Evolutionary conservation across 73 alveolate genomes (phyloP), one percentile per base, ranked within the genome.

Genomic region (Paramecium sonneborni): DNA sequence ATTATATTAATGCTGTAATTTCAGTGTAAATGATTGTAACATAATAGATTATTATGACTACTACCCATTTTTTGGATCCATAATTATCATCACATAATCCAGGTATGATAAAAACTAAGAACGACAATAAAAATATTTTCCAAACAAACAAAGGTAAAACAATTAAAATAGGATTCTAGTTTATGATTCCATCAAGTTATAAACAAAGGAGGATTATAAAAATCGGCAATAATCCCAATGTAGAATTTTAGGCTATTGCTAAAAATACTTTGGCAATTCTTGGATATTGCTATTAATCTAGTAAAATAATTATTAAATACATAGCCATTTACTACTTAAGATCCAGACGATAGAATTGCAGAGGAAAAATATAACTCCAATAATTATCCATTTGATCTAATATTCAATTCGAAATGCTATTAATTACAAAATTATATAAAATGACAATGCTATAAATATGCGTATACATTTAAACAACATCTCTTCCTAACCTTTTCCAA

Each of bases 241-340:
- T 72, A 72, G 86, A 72, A 38, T 72, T 72, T n/a, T 35, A 35
- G 1, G 86, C 55, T n/a, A 72, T 72, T 28, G 57, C 44, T 35
- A 72, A 38, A 28, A 72, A 28, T n/a, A 72, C 57, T 72, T 72
- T 35, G 32, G 86, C 86, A 34, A 72, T 72, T 72, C 86, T 72
- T 15, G 86, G 86, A 38, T 72, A 72, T 37, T 72, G 23, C 57
- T 72, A 18, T 35, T 72, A 10, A 72, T 34, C 86, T 62, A 62
- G 39, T 72, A 72, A 72, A 72, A 72, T 72, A 72, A 10, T 35
- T 72, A 72, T 38, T 38, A 72, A 72, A 30, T 72, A 72, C 86
- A 72, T 72, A 67, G 48, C 84, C 84, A 67, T 30, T 30, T 30
- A 12, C 46, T 67, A 5, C 84, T 30, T 12, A 67, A 32, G 21